A percentile compares a stretch with the other conserved stretches of the same genome.
Evolutionary conservation across 176 grass and related monocot genomes (phyloP).

Genomic region (Rhynchospora breviuscula): DNA sequence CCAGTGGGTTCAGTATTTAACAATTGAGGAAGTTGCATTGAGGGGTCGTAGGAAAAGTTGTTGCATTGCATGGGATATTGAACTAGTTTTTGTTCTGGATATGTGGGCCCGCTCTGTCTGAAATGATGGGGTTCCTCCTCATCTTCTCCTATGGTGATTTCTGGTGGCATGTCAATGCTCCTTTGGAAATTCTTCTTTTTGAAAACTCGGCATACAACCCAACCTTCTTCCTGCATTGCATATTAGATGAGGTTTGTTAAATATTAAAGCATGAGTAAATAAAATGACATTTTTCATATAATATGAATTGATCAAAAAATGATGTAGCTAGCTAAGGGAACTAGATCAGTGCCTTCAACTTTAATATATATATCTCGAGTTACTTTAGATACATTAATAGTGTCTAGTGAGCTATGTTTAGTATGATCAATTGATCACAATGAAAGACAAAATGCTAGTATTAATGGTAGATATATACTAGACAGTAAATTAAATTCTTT

Average conservation of each 20-base stretch:
- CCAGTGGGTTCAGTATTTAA: slow-evolving; percentile 49
- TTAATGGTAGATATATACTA: neutral
- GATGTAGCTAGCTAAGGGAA: neutral
- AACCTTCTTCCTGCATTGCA: slow-evolving; percentile 85
- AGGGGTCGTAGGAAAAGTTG: slow-evolving; percentile 53
- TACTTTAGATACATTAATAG: neutral
- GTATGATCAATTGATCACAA: neutral
- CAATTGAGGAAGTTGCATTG: slow-evolving; percentile 85
- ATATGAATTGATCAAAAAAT: neutral
- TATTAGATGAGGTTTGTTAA: slow-evolving; percentile 15
- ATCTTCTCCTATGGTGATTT: slow-evolving; percentile 37
- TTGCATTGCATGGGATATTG: slow-evolving; percentile 43
- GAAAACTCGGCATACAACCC: slow-evolving; percentile 98
- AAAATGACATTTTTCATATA: neutral
- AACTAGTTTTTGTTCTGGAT: slow-evolving; percentile 43
- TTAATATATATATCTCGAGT: neutral
- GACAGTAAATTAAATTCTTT: neutral
- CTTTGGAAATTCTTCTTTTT: slow-evolving; percentile 84
- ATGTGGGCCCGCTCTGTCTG: neutral
- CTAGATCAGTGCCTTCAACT: neutral
- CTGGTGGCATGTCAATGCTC: slow-evolving; percentile 28
- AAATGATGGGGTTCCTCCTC: slow-evolving; percentile 49
- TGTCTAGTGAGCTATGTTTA: too few species aligned
- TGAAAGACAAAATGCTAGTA: neutral
- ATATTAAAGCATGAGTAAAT: neutral